phyloP scores from a whole-genome alignment of 306 rosid species.

The Vicia sativa region DNA sequence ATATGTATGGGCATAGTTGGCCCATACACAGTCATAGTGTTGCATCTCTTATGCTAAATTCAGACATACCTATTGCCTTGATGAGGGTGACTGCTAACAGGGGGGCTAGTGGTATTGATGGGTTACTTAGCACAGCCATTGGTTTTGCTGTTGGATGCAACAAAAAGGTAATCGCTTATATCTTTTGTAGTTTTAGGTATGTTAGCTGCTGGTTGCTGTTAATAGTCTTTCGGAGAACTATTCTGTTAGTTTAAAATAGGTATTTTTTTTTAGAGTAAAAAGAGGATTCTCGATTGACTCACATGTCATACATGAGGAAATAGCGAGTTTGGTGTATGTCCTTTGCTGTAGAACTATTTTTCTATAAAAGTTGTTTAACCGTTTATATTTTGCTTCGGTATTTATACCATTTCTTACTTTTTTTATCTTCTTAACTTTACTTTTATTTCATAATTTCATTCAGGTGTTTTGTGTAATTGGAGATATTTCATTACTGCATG shows the following conservation, averaged over 20 bases:
- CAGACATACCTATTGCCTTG: constrained; percentile 61
- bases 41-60: constrained; percentile 51
- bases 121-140: constrained; percentile 89
- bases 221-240: constrained; percentile 27
- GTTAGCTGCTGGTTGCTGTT: constrained; percentile 27
- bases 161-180: constrained; percentile 55
- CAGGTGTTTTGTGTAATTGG: constrained; percentile 89
- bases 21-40: constrained; percentile 46
- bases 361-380: neutral
- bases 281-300: neutral
- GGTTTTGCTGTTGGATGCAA: constrained; percentile 93
- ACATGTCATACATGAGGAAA: constrained; percentile 8
- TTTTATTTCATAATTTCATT: constrained; percentile 38
- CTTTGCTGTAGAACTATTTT: neutral
- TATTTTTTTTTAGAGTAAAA: neutral
- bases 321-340: neutral
- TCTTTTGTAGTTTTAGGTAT: constrained; percentile 32
- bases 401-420: constrained; percentile 17
- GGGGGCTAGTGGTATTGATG: constrained; percentile 99
- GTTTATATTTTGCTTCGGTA: constrained; percentile 1
- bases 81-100: constrained; percentile 80
- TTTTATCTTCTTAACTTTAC: constrained; percentile 27
- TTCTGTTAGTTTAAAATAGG: constrained; percentile 8
- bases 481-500: constrained; percentile 91
- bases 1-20: constrained; percentile 80